Percentiles rank a stretch among this genome's conserved stretches.
Evolutionary conservation across 371 early-diverging fungal species (phyloP).

Genomic region (Mucor indicus): DNA sequence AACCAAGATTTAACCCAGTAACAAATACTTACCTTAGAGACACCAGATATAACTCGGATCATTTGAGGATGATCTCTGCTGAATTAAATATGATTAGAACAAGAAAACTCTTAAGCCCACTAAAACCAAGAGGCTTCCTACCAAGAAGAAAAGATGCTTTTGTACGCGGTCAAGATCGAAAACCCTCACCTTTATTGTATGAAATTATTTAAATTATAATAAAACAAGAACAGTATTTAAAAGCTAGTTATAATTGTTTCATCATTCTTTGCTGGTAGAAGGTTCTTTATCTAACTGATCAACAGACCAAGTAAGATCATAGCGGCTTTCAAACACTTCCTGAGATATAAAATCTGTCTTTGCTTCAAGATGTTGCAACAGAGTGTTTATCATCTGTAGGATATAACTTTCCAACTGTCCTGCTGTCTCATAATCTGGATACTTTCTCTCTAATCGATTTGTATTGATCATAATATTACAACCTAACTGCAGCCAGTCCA

Average conservation of each 20-base stretch:
- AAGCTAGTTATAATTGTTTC: too few species aligned
- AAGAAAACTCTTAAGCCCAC: constrained; percentile 51
- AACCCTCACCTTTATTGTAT: constrained; percentile 21
- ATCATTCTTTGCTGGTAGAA: too few species aligned
- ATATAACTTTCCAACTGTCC: constrained; percentile 6
- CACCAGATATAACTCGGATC: constrained; percentile 60
- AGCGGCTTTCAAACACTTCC: not conserved
- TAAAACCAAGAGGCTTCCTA: constrained; percentile 59
- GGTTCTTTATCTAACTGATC: too few species aligned
- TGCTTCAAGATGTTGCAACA: not conserved
- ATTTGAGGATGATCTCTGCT: constrained; percentile 59
- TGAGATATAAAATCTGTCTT: not conserved
- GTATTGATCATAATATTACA: not conserved
- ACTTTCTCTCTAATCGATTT: constrained; percentile 7
- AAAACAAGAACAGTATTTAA: too few species aligned
- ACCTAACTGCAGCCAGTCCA: not conserved
- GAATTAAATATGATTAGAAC: constrained; percentile 60
- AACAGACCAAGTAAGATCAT: not conserved
- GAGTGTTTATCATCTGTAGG: not conserved
- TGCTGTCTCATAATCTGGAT: constrained; percentile 1
- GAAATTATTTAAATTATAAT: too few species aligned
- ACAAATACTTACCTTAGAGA: constrained; percentile 55
- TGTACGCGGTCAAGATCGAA: constrained; percentile 31
- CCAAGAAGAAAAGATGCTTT: constrained; percentile 55
- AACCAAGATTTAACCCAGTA: constrained; percentile 47